Percentiles rank a stretch among this genome's conserved stretches.
These are phyloP conservation scores for Fusarium napiforme DNA, from an alignment of 2,329 filamentous ascomycete genomes.

Conservation along the genomic window DNA sequence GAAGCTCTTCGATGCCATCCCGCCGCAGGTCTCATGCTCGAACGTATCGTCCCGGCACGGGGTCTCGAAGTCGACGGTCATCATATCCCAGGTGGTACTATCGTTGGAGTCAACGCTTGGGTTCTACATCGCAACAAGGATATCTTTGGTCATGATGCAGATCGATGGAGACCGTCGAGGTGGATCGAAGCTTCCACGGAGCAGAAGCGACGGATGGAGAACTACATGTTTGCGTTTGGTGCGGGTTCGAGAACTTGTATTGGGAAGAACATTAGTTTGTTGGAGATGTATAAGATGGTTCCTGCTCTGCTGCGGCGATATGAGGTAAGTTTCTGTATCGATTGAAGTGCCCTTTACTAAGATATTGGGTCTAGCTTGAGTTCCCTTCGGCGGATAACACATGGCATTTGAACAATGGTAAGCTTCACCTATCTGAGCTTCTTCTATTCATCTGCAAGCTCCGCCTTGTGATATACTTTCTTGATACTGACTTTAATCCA, in stretches of 20 bases:
- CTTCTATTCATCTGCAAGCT: neutral
- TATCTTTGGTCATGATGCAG: slow-evolving; percentile 74
- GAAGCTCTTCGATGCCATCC: slow-evolving; percentile 82
- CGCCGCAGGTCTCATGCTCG: slow-evolving; percentile 75
- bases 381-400: neutral
- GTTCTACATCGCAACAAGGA: slow-evolving; percentile 74
- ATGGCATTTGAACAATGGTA: slow-evolving; percentile 2
- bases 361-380: neutral
- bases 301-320: slow-evolving; percentile 46
- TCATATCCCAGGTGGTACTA: slow-evolving; percentile 73
- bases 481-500: neutral
- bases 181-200: slow-evolving; percentile 66
- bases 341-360: neutral
- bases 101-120: slow-evolving; percentile 80
- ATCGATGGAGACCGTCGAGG: slow-evolving; percentile 64
- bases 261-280: slow-evolving; percentile 71
- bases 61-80: slow-evolving; percentile 71
- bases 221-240: slow-evolving; percentile 66
- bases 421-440: neutral
- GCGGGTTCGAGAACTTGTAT: slow-evolving; percentile 75
- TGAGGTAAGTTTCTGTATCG: neutral
- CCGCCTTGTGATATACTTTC: neutral
- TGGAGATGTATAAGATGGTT: slow-evolving; percentile 72
- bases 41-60: slow-evolving; percentile 74
- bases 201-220: slow-evolving; percentile 32